phyloP scores from a whole-genome alignment of 176 grass and related monocot species.

The Oryza rufipogon region DNA sequence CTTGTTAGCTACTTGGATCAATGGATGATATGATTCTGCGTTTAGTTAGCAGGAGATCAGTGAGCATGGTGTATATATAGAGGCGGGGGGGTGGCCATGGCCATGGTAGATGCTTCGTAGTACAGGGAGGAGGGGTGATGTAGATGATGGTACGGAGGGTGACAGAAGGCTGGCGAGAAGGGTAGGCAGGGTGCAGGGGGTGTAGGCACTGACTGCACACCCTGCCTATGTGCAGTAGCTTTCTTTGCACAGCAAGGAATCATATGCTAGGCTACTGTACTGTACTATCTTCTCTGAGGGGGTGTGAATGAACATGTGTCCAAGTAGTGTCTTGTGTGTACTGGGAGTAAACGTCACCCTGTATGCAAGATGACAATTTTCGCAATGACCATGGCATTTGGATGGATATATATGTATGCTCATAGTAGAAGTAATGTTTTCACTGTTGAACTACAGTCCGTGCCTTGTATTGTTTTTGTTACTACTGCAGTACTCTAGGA shows the following conservation, averaged over 20 bases:
- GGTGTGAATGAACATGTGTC: slow-evolving; percentile 9
- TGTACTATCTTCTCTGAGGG: background rate
- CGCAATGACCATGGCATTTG: background rate
- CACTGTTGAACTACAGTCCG: background rate
- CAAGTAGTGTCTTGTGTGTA: too few species aligned
- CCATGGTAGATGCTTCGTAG: background rate
- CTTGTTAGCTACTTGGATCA: background rate
- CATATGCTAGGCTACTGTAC: background rate
- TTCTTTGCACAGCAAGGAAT: slow-evolving; percentile 40
- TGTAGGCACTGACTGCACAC: background rate
- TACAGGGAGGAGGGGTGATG: background rate
- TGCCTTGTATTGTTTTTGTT: background rate
- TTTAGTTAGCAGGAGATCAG: background rate
- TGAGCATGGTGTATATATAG: slow-evolving; percentile 35
- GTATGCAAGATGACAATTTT: background rate
- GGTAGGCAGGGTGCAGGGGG: background rate
- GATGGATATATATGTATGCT: background rate
- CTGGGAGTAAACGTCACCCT: background rate
- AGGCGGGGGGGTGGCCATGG: background rate
- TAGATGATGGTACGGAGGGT: slow-evolving; percentile 44
- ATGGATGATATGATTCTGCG: background rate
- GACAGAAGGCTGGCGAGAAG: slow-evolving; percentile 46
- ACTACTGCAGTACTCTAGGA: too few species aligned
- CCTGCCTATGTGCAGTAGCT: slow-evolving; percentile 30
- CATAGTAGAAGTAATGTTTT: background rate